Evolutionary conservation across 805 yeast genomes (phyloP).

Genomic region (Lachancea quebecensis): DNA sequence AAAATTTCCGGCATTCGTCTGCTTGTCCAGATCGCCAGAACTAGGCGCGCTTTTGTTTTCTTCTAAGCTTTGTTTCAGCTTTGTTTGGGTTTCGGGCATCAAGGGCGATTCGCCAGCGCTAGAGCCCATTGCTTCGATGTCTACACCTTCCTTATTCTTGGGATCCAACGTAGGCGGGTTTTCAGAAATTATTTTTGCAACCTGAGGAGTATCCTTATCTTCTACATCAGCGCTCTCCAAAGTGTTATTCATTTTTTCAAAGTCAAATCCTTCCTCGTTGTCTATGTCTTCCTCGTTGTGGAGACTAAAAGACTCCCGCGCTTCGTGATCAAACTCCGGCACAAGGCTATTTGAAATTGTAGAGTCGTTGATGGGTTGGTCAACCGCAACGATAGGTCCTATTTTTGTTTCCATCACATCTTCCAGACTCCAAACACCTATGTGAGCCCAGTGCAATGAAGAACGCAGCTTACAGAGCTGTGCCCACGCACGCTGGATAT

Average conservation of each 20-base stretch:
- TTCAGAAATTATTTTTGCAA: too few relatives aligned
- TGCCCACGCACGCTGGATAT: conserved; percentile 51
- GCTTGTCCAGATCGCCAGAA: too few relatives aligned
- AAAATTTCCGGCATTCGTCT: too few relatives aligned
- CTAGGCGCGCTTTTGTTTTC: too few relatives aligned
- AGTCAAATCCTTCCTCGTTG: conserved; percentile 17
- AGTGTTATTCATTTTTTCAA: conserved; percentile 12
- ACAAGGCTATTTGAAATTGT: neutral
- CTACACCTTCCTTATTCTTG: too few relatives aligned
- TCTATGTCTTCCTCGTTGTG: conserved; percentile 6
- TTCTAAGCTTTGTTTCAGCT: too few relatives aligned
- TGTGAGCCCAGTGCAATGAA: conserved; percentile 74
- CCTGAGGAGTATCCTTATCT: neutral
- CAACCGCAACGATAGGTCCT: conserved; percentile 16
- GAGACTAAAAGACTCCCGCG: conserved; percentile 4
- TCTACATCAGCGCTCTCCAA: neutral
- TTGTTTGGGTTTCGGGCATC: too few relatives aligned
- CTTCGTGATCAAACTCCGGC: neutral
- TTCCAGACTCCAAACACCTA: conserved; percentile 68
- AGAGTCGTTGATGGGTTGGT: too few relatives aligned
- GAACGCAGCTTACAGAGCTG: conserved; percentile 58
- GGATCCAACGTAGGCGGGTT: too few relatives aligned
- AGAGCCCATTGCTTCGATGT: too few relatives aligned
- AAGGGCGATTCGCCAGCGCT: too few relatives aligned
- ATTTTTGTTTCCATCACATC: conserved; percentile 21